Evolutionary conservation across 176 grass and related monocot species (phyloP).

Genomic region (Panicum miliaceum): DNA sequence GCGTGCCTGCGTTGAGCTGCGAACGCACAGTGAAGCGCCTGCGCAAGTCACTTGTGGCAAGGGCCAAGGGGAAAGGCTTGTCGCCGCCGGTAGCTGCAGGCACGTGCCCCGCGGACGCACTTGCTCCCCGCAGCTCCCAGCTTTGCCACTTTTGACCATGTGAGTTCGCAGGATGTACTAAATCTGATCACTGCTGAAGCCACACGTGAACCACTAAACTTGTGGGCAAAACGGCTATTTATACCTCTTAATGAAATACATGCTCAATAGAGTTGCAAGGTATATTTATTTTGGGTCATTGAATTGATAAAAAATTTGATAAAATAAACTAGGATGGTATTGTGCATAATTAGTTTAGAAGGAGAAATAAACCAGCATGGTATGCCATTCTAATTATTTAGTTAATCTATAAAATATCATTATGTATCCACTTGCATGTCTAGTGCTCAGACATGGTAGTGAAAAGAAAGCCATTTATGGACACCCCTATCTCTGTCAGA

Average conservation of each 20-base stretch:
- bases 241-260: no score
- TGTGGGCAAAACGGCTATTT: background rate
- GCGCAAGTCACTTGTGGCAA: background rate
- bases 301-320: no score
- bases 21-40: background rate
- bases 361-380: no score
- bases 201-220: background rate
- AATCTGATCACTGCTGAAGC: background rate
- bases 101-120: constrained; percentile 20
- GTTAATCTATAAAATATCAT: no score
- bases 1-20: background rate
- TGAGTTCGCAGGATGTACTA: background rate
- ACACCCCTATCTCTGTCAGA: background rate
- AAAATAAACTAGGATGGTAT: no score
- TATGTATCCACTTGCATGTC: no score
- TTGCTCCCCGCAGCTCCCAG: background rate
- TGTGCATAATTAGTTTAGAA: no score
- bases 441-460: no score
- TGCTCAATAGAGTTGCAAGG: no score
- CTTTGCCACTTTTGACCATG: background rate
- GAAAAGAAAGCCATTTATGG: background rate
- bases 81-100: constrained; percentile 19
- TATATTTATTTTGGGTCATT: no score
- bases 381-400: no score
- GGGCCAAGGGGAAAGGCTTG: background rate